Percentiles rank a stretch among this genome's conserved stretches.
Conservation (phyloP, 352 stramenopile genomes). For the Elongisporangium senticosum region DNA sequence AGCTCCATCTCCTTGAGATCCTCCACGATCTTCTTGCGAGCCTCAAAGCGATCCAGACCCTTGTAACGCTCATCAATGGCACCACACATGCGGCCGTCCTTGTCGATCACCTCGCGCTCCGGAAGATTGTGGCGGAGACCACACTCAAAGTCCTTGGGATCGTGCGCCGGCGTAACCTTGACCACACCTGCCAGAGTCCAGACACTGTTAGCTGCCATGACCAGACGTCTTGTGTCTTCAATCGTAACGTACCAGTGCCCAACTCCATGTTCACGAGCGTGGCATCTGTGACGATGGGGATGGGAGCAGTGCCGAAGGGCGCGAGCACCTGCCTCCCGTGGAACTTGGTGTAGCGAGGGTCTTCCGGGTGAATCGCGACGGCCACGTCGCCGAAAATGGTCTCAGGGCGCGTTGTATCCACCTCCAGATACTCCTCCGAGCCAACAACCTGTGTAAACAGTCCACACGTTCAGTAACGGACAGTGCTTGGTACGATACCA, state of each 20-base stretch:
- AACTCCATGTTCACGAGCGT: slow-evolving; percentile 98
- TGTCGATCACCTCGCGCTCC: slow-evolving; percentile 67
- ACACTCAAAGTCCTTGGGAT: slow-evolving; percentile 99
- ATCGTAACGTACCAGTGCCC: slow-evolving; percentile 93
- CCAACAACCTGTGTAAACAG: slow-evolving; percentile 31
- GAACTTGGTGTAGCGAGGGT: slow-evolving; percentile 91
- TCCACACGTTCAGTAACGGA: neutral
- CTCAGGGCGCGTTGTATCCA: slow-evolving; percentile 97
- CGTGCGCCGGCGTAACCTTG: slow-evolving; percentile 98
- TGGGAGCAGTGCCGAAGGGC: slow-evolving; percentile 85
- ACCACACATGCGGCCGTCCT: slow-evolving; percentile 61
- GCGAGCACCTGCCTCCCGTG: slow-evolving; percentile 96
- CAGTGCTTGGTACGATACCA: neutral
- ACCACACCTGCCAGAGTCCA: slow-evolving; percentile 46
- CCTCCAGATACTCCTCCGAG: slow-evolving; percentile 74
- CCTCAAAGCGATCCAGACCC: slow-evolving; percentile 95
- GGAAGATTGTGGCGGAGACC: slow-evolving; percentile 92
- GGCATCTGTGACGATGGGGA: slow-evolving; percentile 96
- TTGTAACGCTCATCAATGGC: slow-evolving; percentile 81
- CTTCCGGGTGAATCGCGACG: slow-evolving; percentile 96
- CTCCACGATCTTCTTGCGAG: slow-evolving; percentile 85
- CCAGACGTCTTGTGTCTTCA: neutral
- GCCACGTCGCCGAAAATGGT: slow-evolving; percentile 99
- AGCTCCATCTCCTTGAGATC: slow-evolving; percentile 87
- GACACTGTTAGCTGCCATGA: neutral